These are phyloP conservation scores for Aspergillus panamensis DNA, from an alignment of 495 filamentous ascomycete genomes.

Conservation along the genomic window DNA sequence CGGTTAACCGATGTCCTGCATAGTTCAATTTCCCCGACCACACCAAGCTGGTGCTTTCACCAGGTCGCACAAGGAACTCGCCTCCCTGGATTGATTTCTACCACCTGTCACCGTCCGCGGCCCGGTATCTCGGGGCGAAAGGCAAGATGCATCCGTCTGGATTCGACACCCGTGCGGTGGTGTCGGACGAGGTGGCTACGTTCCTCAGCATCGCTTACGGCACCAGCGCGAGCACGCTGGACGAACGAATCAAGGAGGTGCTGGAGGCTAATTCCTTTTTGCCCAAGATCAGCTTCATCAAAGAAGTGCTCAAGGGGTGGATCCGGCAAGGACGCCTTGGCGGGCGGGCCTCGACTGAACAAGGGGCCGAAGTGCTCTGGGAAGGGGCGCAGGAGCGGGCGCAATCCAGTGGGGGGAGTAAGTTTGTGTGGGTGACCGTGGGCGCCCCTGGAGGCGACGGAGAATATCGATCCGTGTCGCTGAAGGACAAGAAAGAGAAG, in stretches of 20 bases:
- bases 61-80: constrained; percentile 55
- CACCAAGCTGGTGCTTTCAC: constrained; percentile 82
- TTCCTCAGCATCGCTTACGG: constrained; percentile 59
- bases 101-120: constrained; percentile 69
- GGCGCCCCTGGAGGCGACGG: constrained; percentile 73
- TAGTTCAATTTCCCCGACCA: constrained; percentile 97
- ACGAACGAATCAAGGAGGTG: constrained; percentile 58
- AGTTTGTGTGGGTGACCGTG: constrained; percentile 81
- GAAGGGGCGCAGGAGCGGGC: constrained; percentile 57
- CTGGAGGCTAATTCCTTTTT: constrained; percentile 75
- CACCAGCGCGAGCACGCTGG: constrained; percentile 43
- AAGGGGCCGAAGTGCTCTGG: constrained; percentile 59
- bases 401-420: constrained; percentile 50
- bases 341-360: constrained; percentile 35
- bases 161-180: constrained; percentile 49
- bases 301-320: constrained; percentile 68
- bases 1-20: constrained; percentile 16
- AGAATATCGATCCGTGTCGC: constrained; percentile 42
- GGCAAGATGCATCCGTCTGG: constrained; percentile 56
- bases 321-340: constrained; percentile 68
- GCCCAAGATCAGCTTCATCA: constrained; percentile 74
- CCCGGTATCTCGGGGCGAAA: constrained; percentile 55
- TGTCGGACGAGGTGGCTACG: constrained; percentile 57
- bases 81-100: constrained; percentile 75
- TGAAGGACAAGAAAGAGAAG: constrained; percentile 31